These are phyloP conservation scores for Intubia oerlemansii DNA, from an alignment of 2,329 filamentous ascomycete genomes.

Conservation along the genomic window DNA sequence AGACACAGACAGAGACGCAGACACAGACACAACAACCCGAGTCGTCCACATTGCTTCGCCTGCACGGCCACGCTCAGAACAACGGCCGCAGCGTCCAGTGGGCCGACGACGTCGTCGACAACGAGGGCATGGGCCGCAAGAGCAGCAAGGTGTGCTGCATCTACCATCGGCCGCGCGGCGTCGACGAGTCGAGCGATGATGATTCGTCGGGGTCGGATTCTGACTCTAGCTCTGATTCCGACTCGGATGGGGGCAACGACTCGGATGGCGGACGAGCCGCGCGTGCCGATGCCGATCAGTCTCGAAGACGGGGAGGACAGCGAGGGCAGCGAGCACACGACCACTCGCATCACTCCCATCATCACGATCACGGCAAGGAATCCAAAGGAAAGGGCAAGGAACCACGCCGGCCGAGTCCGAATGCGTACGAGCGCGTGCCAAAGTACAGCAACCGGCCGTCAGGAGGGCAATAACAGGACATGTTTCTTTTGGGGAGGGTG, in stretches of 20 bases:
- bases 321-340: conserved; percentile 13
- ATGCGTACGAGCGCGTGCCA: conserved; percentile 63
- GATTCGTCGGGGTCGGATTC: conserved; percentile 33
- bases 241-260: conserved; percentile 14
- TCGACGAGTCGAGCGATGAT: conserved; percentile 64
- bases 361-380: conserved; percentile 17
- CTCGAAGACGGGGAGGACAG: conserved; percentile 12
- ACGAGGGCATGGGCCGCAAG: conserved; percentile 86
- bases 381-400: conserved; percentile 8
- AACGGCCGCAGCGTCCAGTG: conserved; percentile 54
- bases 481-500: too few relatives aligned
- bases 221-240: conserved; percentile 23
- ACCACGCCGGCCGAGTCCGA: conserved; percentile 39
- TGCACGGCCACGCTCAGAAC: conserved; percentile 25
- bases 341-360: conserved; percentile 9
- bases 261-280: conserved; percentile 9
- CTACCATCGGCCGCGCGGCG: conserved; percentile 67
- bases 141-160: conserved; percentile 99
- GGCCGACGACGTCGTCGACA: conserved; percentile 86
- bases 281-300: conserved; percentile 7
- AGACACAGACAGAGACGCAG: too few relatives aligned
- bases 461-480: too few relatives aligned
- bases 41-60: too few relatives aligned
- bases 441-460: conserved; percentile 17
- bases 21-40: too few relatives aligned